These are phyloP conservation scores for Hyphopichia homilentoma DNA, from an alignment of 805 yeast species.

Conservation along the genomic window DNA sequence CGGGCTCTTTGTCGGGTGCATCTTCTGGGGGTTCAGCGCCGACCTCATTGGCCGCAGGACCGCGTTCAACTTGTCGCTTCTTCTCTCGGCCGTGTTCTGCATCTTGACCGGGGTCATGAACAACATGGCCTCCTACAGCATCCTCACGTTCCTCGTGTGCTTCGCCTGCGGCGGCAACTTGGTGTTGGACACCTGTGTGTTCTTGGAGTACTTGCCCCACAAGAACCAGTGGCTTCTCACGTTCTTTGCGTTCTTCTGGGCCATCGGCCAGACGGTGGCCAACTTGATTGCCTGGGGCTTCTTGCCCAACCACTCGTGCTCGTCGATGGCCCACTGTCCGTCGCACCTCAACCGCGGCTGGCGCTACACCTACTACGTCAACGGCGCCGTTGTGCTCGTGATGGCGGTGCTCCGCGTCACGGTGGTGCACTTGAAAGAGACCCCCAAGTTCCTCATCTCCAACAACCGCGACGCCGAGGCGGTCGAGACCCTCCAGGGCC, in stretches of 20 bases:
- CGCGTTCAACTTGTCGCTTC: conserved; percentile 49
- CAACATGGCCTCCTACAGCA: conserved; percentile 46
- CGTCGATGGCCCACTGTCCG: conserved; percentile 36
- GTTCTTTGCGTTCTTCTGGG: conserved; percentile 54
- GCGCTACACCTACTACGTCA: conserved; percentile 52
- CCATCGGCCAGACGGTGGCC: conserved; percentile 56
- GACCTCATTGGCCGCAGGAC: conserved; percentile 52
- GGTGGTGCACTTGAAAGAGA: conserved; percentile 40
- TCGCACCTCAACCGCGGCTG: conserved; percentile 54
- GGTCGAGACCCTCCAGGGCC: conserved; percentile 33
- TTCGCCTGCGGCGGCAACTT: conserved; percentile 57
- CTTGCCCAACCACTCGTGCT: conserved; percentile 47
- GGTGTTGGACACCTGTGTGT: conserved; percentile 51
- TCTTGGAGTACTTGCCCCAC: conserved; percentile 50
- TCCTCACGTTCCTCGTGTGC: conserved; percentile 42
- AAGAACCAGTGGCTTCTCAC: conserved; percentile 50
- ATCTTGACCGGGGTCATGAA: conserved; percentile 53
- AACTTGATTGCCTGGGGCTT: conserved; percentile 55
- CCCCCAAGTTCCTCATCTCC: conserved; percentile 55
- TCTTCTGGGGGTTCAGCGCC: conserved; percentile 55
- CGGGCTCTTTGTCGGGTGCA: conserved; percentile 50
- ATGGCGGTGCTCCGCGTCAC: conserved; percentile 32
- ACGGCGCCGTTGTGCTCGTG: conserved; percentile 46
- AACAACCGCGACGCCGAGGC: conserved; percentile 53
- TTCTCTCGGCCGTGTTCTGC: conserved; percentile 48